Evolutionary conservation across 1,284 basidiomycete species (phyloP).

Genomic region (Ustilago xerochloae): DNA sequence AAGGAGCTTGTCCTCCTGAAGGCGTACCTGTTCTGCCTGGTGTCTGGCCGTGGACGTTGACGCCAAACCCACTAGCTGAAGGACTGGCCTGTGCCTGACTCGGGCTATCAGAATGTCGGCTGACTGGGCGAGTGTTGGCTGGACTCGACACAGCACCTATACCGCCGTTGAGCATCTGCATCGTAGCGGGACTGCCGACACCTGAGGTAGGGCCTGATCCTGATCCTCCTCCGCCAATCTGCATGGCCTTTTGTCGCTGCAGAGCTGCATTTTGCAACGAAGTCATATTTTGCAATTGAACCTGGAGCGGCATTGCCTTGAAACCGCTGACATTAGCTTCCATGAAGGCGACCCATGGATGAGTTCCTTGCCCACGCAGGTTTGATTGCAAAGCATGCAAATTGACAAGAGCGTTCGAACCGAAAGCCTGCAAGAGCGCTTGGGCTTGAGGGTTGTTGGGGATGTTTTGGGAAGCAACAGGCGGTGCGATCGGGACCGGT

Average conservation of each 20-base stretch:
- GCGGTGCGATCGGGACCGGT: slow-evolving; percentile 31
- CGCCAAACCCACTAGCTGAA: slow-evolving; percentile 14
- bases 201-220: not conserved
- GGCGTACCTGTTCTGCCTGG: slow-evolving; percentile 26
- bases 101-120: slow-evolving; percentile 31
- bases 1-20: slow-evolving; percentile 8
- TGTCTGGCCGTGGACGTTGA: not conserved
- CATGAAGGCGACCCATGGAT: slow-evolving; percentile 55
- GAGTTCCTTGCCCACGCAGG: slow-evolving; percentile 44
- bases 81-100: slow-evolving; percentile 30
- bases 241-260: slow-evolving; percentile 34
- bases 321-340: slow-evolving; percentile 46
- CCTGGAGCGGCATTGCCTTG: slow-evolving; percentile 43
- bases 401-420: slow-evolving; percentile 54
- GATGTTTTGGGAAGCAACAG: slow-evolving; percentile 20
- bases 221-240: slow-evolving; percentile 4
- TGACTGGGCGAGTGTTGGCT: slow-evolving; percentile 18
- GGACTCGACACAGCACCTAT: slow-evolving; percentile 19
- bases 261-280: slow-evolving; percentile 41
- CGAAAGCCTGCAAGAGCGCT: slow-evolving; percentile 53
- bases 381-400: slow-evolving; percentile 53
- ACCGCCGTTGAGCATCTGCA: slow-evolving; percentile 24
- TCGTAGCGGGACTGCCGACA: slow-evolving; percentile 19
- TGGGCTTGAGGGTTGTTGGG: slow-evolving; percentile 51
- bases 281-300: slow-evolving; percentile 56